These are phyloP conservation scores for Trebouxiophyceae sp. DNA, from an alignment of 163 green algal species.

Conservation along the genomic window DNA sequence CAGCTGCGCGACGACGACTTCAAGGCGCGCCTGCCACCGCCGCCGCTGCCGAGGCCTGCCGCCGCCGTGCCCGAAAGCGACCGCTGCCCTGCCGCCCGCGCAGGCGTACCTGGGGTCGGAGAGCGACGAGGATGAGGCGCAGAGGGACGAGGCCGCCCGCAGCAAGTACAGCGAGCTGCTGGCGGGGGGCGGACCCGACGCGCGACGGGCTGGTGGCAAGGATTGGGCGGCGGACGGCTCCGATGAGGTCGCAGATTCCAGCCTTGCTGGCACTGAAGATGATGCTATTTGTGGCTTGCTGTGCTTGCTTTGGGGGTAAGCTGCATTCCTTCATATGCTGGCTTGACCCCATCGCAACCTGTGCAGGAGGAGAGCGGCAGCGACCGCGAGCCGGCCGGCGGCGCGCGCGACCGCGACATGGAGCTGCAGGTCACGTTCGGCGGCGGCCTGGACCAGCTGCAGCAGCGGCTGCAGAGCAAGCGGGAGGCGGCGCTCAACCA, in stretches of 20 bases:
- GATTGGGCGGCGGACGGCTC: too few species aligned
- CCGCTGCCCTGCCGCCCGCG: conserved; percentile 11
- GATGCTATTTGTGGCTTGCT: not conserved
- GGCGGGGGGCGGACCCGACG: too few species aligned
- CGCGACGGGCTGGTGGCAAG: too few species aligned
- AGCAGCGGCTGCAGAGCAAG: conserved; percentile 55
- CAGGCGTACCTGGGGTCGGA: conserved; percentile 78
- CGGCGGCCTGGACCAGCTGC: conserved; percentile 69
- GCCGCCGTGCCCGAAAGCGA: not conserved
- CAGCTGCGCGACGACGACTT: conserved; percentile 65
- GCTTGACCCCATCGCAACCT: too few species aligned
- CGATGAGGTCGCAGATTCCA: too few species aligned
- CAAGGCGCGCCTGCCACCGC: conserved; percentile 15
- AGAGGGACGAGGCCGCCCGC: too few species aligned
- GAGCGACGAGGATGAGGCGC: conserved; percentile 26
- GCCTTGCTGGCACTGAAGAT: too few species aligned
- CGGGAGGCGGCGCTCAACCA: conserved; percentile 39
- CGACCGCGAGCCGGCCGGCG: not conserved
- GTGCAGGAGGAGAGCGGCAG: conserved; percentile 3
- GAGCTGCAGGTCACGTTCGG: conserved; percentile 82
- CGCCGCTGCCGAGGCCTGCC: not conserved
- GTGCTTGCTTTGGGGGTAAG: too few species aligned
- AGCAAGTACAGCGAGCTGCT: too few species aligned
- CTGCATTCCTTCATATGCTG: too few species aligned
- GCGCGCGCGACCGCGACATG: conserved; percentile 18